Evolutionary conservation across 306 rosid species (phyloP).

Genomic region (Quercus aquifolioides): DNA sequence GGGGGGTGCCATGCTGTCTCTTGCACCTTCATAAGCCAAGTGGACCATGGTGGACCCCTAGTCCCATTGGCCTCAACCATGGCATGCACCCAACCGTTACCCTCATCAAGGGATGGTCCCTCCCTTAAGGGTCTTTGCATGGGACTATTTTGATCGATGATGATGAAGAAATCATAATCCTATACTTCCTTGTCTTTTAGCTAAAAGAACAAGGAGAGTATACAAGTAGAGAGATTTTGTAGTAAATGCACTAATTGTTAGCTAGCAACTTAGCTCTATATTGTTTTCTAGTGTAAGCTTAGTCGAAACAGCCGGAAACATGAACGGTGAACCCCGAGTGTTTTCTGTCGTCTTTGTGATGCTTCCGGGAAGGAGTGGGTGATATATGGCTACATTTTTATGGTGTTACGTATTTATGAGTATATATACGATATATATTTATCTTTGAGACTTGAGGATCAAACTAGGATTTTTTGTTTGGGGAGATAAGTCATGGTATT

Average conservation of each 20-base stretch:
- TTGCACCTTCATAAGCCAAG: slow-evolving; percentile 20
- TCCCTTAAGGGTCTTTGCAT: not conserved
- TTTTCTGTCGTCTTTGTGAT: slow-evolving; percentile 27
- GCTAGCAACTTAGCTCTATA: not conserved
- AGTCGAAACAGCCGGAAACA: slow-evolving; percentile 24
- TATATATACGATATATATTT: not conserved
- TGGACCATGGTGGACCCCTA: slow-evolving; percentile 26
- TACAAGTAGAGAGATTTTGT: not conserved
- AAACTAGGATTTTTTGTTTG: no score
- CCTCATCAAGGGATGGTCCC: slow-evolving; percentile 20
- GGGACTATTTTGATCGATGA: not conserved
- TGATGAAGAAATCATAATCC: not conserved
- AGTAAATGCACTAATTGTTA: not conserved
- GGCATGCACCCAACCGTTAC: slow-evolving; percentile 36
- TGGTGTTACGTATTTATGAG: not conserved
- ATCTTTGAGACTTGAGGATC: no score
- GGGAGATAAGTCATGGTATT: no score
- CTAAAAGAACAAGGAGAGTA: not conserved
- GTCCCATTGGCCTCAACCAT: slow-evolving; percentile 24
- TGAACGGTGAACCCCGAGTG: slow-evolving; percentile 14
- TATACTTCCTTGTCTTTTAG: not conserved
- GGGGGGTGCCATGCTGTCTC: slow-evolving; percentile 37
- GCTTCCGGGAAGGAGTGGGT: slow-evolving; percentile 13
- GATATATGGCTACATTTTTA: not conserved
- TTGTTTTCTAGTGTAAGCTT: slow-evolving; percentile 1